Evolutionary conservation across 1,284 basidiomycete species (phyloP), one percentile per base, ranked within the genome.

Genomic region (Caloboletus inedulis): DNA sequence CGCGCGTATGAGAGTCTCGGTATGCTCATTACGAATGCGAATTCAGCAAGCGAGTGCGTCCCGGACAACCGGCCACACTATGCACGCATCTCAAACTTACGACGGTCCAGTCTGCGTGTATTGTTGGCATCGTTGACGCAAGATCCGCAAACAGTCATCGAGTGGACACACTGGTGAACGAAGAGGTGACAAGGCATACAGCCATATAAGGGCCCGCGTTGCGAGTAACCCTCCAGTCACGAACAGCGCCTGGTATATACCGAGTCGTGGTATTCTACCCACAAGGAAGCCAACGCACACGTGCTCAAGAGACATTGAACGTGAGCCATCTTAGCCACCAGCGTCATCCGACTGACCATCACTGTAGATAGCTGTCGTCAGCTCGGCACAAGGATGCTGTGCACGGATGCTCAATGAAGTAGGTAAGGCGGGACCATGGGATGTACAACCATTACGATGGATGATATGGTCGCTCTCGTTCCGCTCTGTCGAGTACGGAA

Each of bases 271-370:
- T 18, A 21, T n/a, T 19, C 10, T 29, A 35, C 12, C 16, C 23
- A 21, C 14, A 25, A 4, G n/a, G 3, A 8, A 36, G 4, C 31
- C 48, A 29, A 44, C 29, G 21, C 18, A 29, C 18, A 13, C 49
- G 14, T 33, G 18, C 54, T 52, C 54, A 30, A 42, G 1, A 12
- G 35, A 27, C 35, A 44, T 25, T 31, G 7, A 47, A 42, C 30
- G 53, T 57, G 56, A 55, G 47, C 56, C 57, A 56, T 47, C 31
- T 19, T 3, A 9, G 14, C n/a, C 36, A n/a, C 31, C 44, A 33
- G 35, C 43, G 16, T 56, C 53, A 47, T 59, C 43, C 55, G 16
- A 43, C 40, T 18, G 30, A 39, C 44, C 47, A 42, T 29, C 36
- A 43, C 16, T 10, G 6, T 46, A 45, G 16, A 33, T 48, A 35